A percentile compares a stretch with the other conserved stretches of the same genome.
Conservation (phyloP, 164 flowering plant genomes). For the Macadamia integrifolia region DNA sequence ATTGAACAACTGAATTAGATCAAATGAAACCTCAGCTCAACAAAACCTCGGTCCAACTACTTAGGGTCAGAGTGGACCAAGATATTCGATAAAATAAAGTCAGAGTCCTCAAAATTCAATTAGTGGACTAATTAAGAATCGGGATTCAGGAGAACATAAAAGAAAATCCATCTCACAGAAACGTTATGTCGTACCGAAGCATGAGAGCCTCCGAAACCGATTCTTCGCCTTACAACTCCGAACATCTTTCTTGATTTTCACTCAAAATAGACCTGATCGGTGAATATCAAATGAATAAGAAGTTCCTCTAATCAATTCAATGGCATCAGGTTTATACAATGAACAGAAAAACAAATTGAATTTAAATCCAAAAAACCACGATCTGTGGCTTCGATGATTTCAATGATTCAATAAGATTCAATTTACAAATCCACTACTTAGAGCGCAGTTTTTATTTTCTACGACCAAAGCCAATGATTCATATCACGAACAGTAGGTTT, state of each 20-base stretch:
- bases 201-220: neutral
- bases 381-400: no score
- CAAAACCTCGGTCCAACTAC: no score
- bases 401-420: no score
- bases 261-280: neutral
- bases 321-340: neutral
- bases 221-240: constrained; percentile 6
- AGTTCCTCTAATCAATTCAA: neutral
- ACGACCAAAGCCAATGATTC: neutral
- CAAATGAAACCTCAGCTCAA: neutral
- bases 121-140: neutral
- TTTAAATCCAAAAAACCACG: neutral
- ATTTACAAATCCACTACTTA: no score
- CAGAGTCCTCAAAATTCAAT: neutral
- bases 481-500: neutral
- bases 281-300: neutral
- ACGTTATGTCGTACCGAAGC: constrained; percentile 5
- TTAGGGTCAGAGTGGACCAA: no score
- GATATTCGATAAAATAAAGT: no score
- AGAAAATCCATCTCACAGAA: neutral
- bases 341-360: neutral
- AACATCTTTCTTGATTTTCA: constrained; percentile 9
- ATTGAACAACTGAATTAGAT: neutral
- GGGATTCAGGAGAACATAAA: neutral
- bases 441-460: neutral